Base-by-base conservation (phyloP, 257 asterid species). In the Henckelia pumila region DNA sequence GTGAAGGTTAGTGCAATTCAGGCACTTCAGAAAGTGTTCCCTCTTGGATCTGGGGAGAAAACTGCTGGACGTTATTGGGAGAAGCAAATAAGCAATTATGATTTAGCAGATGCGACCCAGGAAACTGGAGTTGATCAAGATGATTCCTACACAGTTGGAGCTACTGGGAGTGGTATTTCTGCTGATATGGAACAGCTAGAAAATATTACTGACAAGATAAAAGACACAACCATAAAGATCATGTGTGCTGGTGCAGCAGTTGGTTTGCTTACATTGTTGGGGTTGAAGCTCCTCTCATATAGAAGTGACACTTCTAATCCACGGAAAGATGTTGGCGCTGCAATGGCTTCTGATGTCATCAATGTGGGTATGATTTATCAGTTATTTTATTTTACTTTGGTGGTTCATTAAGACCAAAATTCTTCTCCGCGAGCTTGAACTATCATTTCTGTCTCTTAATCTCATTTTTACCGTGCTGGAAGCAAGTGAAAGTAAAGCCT, bases 201-300 rank as follows among this genome's bases (percentile, higher is more conserved):
- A 71, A 61, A 65, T 71, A 86, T 91, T 60, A 82, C 95, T 2
- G 73, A 76, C 59, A 80, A 77, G 66, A 86, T 88, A 74, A 85
- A 91, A 77, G 95, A 84, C 67, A 75, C 85, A 50, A 79, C 85
- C 32, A 72, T 88, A 64, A 94, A 94, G 88, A 85, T 94, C 66
- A 81, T 81, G 89, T 87, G 89, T 74, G 99, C 88, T 70, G 99
- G 97, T 67, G 86, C 82, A 59, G 95, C 89, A 8, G 85, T 94
- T 75, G 95, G 99, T 26, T 77, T 91, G 68, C 73, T 86, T 74
- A 82, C 96, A 72, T 70, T 94, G 74, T 70, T 76, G 47, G 93
- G 97, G 47, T 78, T 94, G 78, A 94, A 80, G 73, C 80, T 86
- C 70, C 57, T 83, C 50, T 82, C 96, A 33, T 55, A 61, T 67